Evolutionary conservation across 2,329 filamentous ascomycete genomes (phyloP).

Genomic region (Sporothrix sp.): DNA sequence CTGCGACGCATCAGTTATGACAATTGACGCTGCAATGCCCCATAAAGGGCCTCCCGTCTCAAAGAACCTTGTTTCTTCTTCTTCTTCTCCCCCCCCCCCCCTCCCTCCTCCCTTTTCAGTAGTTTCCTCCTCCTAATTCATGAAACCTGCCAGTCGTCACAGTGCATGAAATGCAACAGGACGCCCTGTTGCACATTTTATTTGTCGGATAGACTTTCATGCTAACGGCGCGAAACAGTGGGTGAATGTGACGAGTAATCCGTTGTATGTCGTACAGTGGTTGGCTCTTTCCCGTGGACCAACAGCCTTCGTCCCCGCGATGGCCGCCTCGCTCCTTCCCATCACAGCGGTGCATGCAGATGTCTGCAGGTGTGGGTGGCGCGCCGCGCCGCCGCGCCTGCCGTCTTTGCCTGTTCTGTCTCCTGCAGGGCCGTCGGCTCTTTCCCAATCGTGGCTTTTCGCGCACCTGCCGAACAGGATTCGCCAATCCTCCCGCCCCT

Average conservation of each 20-base stretch:
- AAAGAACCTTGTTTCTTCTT: too few species aligned
- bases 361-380: not conserved
- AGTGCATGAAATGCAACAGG: not conserved
- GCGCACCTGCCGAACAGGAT: not conserved
- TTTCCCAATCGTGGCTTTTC: not conserved
- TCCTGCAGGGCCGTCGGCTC: not conserved
- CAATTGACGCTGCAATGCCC: too few species aligned
- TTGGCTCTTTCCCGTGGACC: too few species aligned
- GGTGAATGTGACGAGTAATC: not conserved
- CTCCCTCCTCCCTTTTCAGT: too few species aligned
- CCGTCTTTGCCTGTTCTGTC: not conserved
- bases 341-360: not conserved
- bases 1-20: too few species aligned
- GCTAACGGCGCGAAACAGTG: not conserved
- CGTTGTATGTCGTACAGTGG: not conserved
- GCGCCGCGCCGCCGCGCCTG: not conserved
- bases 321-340: not conserved
- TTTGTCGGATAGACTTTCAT: not conserved
- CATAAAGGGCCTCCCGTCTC: too few species aligned
- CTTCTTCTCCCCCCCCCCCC: too few species aligned
- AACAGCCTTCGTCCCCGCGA: not conserved
- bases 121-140: not conserved
- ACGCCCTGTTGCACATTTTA: not conserved
- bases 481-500: not conserved
- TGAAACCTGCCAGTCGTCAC: not conserved